These are phyloP conservation scores for Trifolium repens DNA, from an alignment of 306 rosid genomes.

Conservation along the genomic window DNA sequence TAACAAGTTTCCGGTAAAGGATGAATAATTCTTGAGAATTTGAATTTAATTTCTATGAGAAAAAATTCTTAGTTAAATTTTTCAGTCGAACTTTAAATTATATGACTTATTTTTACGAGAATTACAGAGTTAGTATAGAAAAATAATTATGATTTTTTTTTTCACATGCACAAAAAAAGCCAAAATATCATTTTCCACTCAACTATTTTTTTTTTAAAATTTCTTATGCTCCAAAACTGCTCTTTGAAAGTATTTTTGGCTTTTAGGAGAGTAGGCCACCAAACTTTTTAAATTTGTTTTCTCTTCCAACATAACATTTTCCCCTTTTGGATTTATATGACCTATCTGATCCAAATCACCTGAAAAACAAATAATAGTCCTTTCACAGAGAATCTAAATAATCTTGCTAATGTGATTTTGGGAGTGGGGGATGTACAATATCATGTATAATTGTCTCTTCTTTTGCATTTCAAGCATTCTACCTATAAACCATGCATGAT, in stretches of 20 bases:
- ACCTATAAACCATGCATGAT: conserved; percentile 48
- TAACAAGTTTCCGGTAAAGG: too few species aligned
- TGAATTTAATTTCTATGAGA: too few species aligned
- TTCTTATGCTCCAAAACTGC: conserved; percentile 41
- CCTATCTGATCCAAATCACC: conserved; percentile 64
- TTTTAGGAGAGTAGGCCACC: conserved; percentile 66
- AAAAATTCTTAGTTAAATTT: too few species aligned
- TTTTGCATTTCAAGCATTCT: conserved; percentile 59
- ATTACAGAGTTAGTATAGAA: too few species aligned
- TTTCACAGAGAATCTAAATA: conserved; percentile 19
- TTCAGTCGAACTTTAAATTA: too few species aligned
- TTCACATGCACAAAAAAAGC: neutral
- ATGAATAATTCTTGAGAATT: too few species aligned
- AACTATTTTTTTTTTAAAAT: conserved; percentile 28
- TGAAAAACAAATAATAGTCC: conserved; percentile 20
- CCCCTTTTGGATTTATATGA: conserved; percentile 66
- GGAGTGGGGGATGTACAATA: conserved; percentile 36
- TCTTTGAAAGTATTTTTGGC: conserved; percentile 56
- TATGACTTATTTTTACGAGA: too few species aligned
- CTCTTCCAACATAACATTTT: conserved; percentile 48
- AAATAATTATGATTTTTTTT: conserved; percentile 17
- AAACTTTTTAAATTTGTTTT: conserved; percentile 36
- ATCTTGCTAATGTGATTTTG: conserved; percentile 32
- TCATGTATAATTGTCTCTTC: conserved; percentile 51
- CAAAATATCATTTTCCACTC: conserved; percentile 35